A percentile compares a stretch with the other conserved stretches of the same genome.
These are phyloP conservation scores for Trypanosoma rangeli DNA, from an alignment of 208 protist species.

Conservation along the genomic window DNA sequence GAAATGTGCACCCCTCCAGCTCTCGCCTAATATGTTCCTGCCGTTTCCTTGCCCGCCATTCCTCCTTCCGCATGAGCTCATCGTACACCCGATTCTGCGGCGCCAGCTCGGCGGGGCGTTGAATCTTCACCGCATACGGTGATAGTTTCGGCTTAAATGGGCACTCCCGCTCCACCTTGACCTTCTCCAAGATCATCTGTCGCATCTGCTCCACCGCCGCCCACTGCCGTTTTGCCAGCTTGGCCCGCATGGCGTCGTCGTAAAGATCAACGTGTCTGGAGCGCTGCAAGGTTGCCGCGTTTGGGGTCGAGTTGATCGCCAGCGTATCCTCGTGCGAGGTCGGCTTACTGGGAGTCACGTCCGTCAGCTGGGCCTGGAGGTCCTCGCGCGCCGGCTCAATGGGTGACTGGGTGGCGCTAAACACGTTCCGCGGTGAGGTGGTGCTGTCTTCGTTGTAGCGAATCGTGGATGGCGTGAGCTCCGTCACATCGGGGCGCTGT, in stretches of 20 bases:
- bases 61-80: conserved; percentile 65
- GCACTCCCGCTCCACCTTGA: conserved; percentile 64
- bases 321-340: background rate
- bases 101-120: conserved; percentile 53
- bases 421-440: background rate
- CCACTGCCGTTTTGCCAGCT: conserved; percentile 85
- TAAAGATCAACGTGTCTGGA: conserved; percentile 37
- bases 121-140: conserved; percentile 56
- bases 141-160: conserved; percentile 73
- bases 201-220: conserved; percentile 65
- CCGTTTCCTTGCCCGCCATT: conserved; percentile 59
- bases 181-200: conserved; percentile 62
- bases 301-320: background rate
- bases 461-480: conserved; percentile 25
- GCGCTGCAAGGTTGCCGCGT: background rate
- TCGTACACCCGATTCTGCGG: conserved; percentile 68
- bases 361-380: background rate
- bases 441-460: conserved; percentile 26
- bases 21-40: conserved; percentile 60
- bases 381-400: background rate
- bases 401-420: conserved; percentile 1
- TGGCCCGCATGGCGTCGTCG: conserved; percentile 66
- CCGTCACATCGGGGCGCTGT: background rate
- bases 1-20: conserved; percentile 80
- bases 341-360: background rate